These are phyloP conservation scores for Aureobasidium namibiae DNA, from an alignment of 2,329 filamentous ascomycete species.

Conservation along the genomic window DNA sequence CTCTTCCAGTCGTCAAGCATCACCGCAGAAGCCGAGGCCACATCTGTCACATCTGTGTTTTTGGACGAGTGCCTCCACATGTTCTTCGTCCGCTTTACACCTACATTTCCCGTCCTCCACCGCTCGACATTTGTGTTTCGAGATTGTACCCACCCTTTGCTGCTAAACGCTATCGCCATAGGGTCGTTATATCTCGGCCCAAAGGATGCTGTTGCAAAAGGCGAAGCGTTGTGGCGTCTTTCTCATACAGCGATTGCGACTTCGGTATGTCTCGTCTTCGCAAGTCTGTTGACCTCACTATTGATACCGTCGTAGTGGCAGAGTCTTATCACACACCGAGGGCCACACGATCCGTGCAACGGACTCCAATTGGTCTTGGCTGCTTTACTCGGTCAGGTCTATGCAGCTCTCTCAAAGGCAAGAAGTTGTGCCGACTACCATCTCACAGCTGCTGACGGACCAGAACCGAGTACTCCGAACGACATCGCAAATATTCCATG, in stretches of 20 bases:
- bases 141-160: conserved; percentile 35
- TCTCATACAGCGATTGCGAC: conserved; percentile 39
- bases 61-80: conserved; percentile 40
- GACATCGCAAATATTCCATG: conserved; percentile 38
- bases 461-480: conserved; percentile 35
- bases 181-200: conserved; percentile 39
- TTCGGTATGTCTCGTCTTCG: conserved; percentile 19
- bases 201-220: conserved; percentile 36
- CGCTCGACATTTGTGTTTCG: conserved; percentile 37
- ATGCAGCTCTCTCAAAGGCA: conserved; percentile 31
- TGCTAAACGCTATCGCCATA: conserved; percentile 39
- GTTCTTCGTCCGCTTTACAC: conserved; percentile 40
- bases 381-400: conserved; percentile 36
- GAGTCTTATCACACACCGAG: conserved; percentile 34
- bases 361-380: conserved; percentile 38
- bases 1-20: conserved; percentile 33
- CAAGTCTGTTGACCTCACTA: background rate
- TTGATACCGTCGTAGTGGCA: conserved; percentile 27
- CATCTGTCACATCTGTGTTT: conserved; percentile 37
- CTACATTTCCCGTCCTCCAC: conserved; percentile 39
- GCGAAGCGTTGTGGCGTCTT: conserved; percentile 37
- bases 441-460: background rate
- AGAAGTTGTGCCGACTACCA: background rate
- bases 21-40: conserved; percentile 37
- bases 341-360: conserved; percentile 35